Conservation (phyloP, 148 eudicot species). For the Beta vulgaris region DNA sequence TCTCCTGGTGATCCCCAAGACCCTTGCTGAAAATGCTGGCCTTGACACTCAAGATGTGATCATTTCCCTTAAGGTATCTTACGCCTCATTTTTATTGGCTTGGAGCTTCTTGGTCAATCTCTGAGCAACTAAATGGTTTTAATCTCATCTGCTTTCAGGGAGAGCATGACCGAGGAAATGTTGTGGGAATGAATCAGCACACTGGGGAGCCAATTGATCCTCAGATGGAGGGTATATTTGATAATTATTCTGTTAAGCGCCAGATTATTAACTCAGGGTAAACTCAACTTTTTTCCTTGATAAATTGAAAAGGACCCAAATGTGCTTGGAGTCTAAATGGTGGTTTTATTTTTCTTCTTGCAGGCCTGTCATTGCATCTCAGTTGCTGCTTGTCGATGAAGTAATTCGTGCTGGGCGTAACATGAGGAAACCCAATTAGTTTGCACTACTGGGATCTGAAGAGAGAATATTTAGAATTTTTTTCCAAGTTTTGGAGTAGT, state of each 20-base stretch:
- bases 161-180: constrained; percentile 88
- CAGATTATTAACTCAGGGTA: constrained; percentile 93
- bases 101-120: background rate
- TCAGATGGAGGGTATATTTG: constrained; percentile 95
- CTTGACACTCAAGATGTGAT: constrained; percentile 93
- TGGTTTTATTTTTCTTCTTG: constrained; percentile 17
- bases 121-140: background rate
- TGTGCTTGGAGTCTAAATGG: background rate
- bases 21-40: constrained; percentile 92
- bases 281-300: background rate
- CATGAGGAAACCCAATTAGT: constrained; percentile 90
- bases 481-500: background rate
- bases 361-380: constrained; percentile 96
- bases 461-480: constrained; percentile 3
- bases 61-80: constrained; percentile 64
- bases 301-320: background rate
- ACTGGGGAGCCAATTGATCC: constrained; percentile 90
- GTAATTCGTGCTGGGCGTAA: constrained; percentile 98
- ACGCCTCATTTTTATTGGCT: background rate
- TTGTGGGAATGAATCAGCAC: constrained; percentile 79
- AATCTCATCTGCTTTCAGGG: constrained; percentile 43
- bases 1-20: constrained; percentile 87
- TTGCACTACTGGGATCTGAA: background rate
- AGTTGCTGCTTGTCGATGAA: constrained; percentile 92
- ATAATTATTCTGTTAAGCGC: constrained; percentile 89